A percentile compares a stretch with the other conserved stretches of the same genome.
phyloP scores from a whole-genome alignment of 495 filamentous ascomycete genomes.

The Cairneyella variabilis region DNA sequence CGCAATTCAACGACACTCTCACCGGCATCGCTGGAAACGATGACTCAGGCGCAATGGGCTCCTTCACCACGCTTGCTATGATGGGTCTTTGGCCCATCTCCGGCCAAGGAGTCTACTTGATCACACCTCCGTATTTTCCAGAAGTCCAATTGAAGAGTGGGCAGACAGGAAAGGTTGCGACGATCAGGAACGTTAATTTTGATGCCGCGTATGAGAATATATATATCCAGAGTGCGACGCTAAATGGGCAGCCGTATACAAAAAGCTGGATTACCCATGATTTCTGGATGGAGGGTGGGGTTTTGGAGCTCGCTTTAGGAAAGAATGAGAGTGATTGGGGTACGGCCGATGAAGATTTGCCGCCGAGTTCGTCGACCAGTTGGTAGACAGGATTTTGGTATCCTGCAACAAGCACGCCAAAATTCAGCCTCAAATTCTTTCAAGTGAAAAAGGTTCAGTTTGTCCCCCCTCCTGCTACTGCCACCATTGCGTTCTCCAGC shows the following conservation, averaged over 20 bases:
- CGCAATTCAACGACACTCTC: slow-evolving; percentile 57
- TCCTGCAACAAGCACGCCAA: too few species aligned
- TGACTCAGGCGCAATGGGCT: slow-evolving; percentile 70
- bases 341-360: slow-evolving; percentile 57
- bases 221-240: slow-evolving; percentile 67
- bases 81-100: slow-evolving; percentile 72
- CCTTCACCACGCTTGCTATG: slow-evolving; percentile 66
- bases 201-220: slow-evolving; percentile 57
- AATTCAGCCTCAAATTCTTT: too few species aligned
- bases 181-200: slow-evolving; percentile 56
- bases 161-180: slow-evolving; percentile 59
- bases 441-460: too few species aligned
- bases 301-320: slow-evolving; percentile 64
- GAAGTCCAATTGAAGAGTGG: slow-evolving; percentile 57
- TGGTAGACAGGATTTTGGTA: too few species aligned
- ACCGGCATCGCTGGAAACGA: slow-evolving; percentile 69
- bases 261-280: slow-evolving; percentile 71
- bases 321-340: slow-evolving; percentile 68
- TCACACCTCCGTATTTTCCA: slow-evolving; percentile 64
- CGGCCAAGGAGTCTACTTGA: slow-evolving; percentile 73
- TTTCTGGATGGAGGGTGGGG: slow-evolving; percentile 68
- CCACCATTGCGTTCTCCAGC: too few species aligned
- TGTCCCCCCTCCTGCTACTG: too few species aligned
- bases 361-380: slow-evolving; percentile 43
- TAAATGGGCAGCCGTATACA: slow-evolving; percentile 60